Evolutionary conservation across 2,329 filamentous ascomycete genomes (phyloP).

Genomic region (Xenosphaeropsis pyriputrescens): DNA sequence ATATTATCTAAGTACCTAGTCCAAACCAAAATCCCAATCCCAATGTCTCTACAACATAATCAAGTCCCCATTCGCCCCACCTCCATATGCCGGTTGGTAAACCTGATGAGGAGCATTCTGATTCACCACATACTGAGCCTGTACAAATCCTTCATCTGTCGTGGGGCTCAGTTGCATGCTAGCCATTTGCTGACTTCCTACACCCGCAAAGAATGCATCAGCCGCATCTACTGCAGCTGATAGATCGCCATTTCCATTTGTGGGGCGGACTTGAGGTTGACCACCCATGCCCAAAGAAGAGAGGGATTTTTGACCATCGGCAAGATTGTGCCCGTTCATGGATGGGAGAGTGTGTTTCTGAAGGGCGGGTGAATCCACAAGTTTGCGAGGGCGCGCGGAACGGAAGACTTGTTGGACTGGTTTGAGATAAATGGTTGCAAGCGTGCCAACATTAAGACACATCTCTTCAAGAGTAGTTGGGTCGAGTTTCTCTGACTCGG

Average conservation of each 20-base stretch:
- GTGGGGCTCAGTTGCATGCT: constrained; percentile 51
- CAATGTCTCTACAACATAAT: constrained; percentile 37
- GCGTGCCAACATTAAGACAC: constrained; percentile 88
- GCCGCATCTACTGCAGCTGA: constrained; percentile 68
- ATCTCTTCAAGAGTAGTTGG: constrained; percentile 87
- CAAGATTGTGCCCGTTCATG: constrained; percentile 31
- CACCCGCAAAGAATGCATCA: constrained; percentile 75
- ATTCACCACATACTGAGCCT: constrained; percentile 58
- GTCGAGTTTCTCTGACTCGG: constrained; percentile 89
- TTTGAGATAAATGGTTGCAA: constrained; percentile 95
- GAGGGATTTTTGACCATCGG: constrained; percentile 44
- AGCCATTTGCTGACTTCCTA: constrained; percentile 61
- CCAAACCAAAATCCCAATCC: neutral
- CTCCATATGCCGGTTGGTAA: constrained; percentile 53
- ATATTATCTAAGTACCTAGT: neutral
- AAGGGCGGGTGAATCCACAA: constrained; percentile 73
- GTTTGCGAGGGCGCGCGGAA: constrained; percentile 62
- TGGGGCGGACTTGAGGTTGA: constrained; percentile 14
- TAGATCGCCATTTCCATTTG: constrained; percentile 30
- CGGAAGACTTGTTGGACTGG: constrained; percentile 96
- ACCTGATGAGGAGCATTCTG: constrained; percentile 67
- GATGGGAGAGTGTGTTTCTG: constrained; percentile 53
- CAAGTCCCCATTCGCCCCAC: constrained; percentile 55
- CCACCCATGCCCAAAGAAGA: constrained; percentile 37
- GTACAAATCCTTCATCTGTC: constrained; percentile 47